These are phyloP conservation scores for Pouteria campechiana DNA, from an alignment of 179 eudicot genomes.

Conservation along the genomic window DNA sequence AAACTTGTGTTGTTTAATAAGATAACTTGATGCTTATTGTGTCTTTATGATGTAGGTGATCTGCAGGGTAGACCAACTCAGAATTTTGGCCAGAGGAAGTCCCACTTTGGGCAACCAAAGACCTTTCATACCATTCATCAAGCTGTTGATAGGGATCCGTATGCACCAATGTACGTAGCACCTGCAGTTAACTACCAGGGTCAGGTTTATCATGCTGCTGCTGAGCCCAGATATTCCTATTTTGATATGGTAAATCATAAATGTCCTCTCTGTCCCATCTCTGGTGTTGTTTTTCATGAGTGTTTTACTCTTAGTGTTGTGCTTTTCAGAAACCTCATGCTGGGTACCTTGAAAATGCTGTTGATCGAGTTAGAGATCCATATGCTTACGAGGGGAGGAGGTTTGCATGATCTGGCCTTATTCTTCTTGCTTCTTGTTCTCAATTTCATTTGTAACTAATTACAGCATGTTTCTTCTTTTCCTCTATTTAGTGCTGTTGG, in stretches of 20 bases:
- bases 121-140: constrained; percentile 1
- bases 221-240: constrained; percentile 11
- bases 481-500: constrained; percentile 5
- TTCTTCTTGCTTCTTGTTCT: too few species aligned
- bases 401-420: too few species aligned
- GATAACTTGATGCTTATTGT: background rate
- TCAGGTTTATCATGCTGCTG: background rate
- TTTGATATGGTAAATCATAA: constrained; percentile 18
- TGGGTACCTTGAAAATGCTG: constrained; percentile 11
- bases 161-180: constrained; percentile 5
- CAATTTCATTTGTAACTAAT: background rate
- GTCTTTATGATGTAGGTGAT: constrained; percentile 6
- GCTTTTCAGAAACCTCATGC: constrained; percentile 22
- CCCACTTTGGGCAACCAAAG: background rate
- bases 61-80: constrained; percentile 1
- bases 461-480: background rate
- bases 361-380: constrained; percentile 1
- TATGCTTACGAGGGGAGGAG: constrained; percentile 6
- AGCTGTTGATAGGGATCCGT: constrained; percentile 3
- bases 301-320: background rate
- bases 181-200: constrained; percentile 5
- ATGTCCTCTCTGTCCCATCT: background rate
- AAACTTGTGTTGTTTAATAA: background rate
- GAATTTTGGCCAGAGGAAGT: constrained; percentile 5
- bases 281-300: background rate